Conservation (phyloP, 371 early-diverging fungal genomes). For the Mucor ambiguus region DNA sequence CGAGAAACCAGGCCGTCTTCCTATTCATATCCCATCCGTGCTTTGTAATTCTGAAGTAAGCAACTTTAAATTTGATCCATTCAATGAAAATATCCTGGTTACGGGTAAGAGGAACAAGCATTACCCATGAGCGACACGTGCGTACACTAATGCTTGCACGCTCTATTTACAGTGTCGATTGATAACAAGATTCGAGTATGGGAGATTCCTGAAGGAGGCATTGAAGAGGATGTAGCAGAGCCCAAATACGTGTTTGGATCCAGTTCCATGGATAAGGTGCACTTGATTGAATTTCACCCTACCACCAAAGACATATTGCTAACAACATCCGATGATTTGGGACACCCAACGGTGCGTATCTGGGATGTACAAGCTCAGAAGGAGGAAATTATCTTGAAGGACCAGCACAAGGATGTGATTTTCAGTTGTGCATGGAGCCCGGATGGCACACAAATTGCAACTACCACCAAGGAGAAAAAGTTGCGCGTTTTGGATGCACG, state of each 20-base stretch:
- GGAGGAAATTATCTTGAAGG: conserved; percentile 31
- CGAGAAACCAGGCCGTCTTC: conserved; percentile 69
- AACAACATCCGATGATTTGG: conserved; percentile 57
- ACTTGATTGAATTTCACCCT: conserved; percentile 68
- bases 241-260: conserved; percentile 28
- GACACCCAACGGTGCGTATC: conserved; percentile 50
- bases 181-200: conserved; percentile 78
- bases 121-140: not conserved
- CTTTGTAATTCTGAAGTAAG: conserved; percentile 59
- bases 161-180: conserved; percentile 49
- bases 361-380: conserved; percentile 52
- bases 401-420: conserved; percentile 44
- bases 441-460: conserved; percentile 67
- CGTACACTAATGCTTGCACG: not conserved
- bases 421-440: conserved; percentile 66
- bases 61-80: conserved; percentile 74
- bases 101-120: conserved; percentile 39
- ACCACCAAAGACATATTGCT: conserved; percentile 57
- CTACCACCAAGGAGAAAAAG: conserved; percentile 65
- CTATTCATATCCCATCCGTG: conserved; percentile 61
- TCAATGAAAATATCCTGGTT: conserved; percentile 58
- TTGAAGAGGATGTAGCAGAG: conserved; percentile 42
- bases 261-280: conserved; percentile 61
- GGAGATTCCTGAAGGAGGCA: conserved; percentile 66
- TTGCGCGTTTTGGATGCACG: conserved; percentile 67